Conservation (phyloP, 257 asterid genomes). For the Cynanchum wilfordii region DNA sequence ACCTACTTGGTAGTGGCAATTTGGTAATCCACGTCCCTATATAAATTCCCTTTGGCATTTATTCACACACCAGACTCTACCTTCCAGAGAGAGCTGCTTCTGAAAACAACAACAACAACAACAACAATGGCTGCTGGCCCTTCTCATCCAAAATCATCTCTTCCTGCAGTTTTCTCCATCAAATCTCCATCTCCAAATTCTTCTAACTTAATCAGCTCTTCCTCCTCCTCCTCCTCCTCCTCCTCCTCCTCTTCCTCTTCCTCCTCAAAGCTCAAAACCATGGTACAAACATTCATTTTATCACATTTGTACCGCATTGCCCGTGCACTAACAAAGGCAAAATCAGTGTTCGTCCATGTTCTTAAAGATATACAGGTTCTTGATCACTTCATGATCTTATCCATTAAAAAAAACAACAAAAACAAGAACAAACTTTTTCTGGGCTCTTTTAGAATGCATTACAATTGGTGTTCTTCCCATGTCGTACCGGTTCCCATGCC, state of each 20-base stretch:
- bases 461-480: constrained; percentile 83
- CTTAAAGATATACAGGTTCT: constrained; percentile 38
- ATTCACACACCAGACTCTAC: constrained; percentile 16
- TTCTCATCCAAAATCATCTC: constrained; percentile 40
- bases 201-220: constrained; percentile 22
- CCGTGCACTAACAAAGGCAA: constrained; percentile 39
- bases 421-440: constrained; percentile 45
- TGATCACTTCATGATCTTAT: constrained; percentile 24
- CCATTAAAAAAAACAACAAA: constrained; percentile 28
- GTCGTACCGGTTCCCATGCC: constrained; percentile 37
- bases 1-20: constrained; percentile 45
- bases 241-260: constrained; percentile 27
- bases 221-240: constrained; percentile 7
- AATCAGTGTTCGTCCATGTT: constrained; percentile 41
- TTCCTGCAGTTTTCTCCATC: constrained; percentile 37
- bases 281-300: constrained; percentile 56
- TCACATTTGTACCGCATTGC: constrained; percentile 51
- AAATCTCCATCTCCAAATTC: constrained; percentile 22
- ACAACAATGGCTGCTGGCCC: constrained; percentile 31
- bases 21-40: constrained; percentile 58
- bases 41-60: constrained; percentile 28
- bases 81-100: not conserved
- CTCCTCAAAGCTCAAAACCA: constrained; percentile 43
- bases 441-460: constrained; percentile 73
- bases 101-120: too few relatives aligned